Percentiles rank a stretch among this genome's conserved stretches.
phyloP scores from a whole-genome alignment of 2,329 filamentous ascomycete genomes.

The Trematosphaeria pertusa region DNA sequence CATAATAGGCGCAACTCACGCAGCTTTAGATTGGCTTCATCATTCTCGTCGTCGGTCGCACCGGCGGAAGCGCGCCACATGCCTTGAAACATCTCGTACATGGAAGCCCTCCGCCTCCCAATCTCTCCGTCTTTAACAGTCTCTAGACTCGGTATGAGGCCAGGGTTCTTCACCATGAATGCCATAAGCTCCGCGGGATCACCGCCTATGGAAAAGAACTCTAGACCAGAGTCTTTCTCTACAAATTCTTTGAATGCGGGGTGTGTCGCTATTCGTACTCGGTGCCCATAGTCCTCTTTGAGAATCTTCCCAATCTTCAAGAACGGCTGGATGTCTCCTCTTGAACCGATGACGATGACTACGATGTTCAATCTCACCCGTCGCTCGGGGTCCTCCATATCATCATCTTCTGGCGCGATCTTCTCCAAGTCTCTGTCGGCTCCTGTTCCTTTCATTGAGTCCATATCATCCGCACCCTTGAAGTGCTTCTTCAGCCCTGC shows the following conservation, averaged over 20 bases:
- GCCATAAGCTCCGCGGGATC: constrained; percentile 84
- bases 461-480: constrained; percentile 41
- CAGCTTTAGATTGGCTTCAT: constrained; percentile 66
- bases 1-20: constrained; percentile 48
- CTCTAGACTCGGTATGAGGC: constrained; percentile 76
- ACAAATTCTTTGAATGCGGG: constrained; percentile 79
- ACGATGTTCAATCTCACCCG: constrained; percentile 74
- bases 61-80: constrained; percentile 83
- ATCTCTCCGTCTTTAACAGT: constrained; percentile 78
- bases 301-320: constrained; percentile 76
- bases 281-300: constrained; percentile 73
- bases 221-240: constrained; percentile 72
- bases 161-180: constrained; percentile 86
- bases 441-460: constrained; percentile 22
- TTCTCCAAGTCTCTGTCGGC: constrained; percentile 20
- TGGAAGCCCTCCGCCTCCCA: constrained; percentile 68
- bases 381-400: constrained; percentile 40
- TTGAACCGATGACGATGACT: constrained; percentile 81
- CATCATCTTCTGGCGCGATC: constrained; percentile 41
- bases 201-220: constrained; percentile 82
- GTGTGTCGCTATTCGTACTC: constrained; percentile 80
- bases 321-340: constrained; percentile 84
- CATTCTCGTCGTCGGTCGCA: constrained; percentile 71
- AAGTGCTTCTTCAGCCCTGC: constrained; percentile 66
- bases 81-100: constrained; percentile 83